Conservation (phyloP, 306 rosid genomes). For the Rosa chinensis region DNA sequence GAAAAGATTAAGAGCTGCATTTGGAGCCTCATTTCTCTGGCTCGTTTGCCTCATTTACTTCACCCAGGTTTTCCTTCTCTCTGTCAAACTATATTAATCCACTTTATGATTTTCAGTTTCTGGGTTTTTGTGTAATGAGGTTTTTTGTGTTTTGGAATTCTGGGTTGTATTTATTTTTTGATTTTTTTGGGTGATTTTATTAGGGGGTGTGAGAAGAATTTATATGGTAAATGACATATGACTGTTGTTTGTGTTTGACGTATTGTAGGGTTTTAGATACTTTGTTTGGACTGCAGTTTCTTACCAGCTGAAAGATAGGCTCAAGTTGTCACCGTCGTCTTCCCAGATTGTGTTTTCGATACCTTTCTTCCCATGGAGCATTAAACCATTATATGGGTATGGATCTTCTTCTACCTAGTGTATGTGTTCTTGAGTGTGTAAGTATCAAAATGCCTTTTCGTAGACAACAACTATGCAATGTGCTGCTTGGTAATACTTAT, state of each 20-base stretch:
- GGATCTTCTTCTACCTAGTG: slow-evolving; percentile 12
- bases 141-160: neutral
- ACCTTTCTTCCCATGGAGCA: slow-evolving; percentile 87
- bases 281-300: slow-evolving; percentile 87
- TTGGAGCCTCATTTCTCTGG: slow-evolving; percentile 77
- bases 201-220: neutral
- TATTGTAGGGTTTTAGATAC: slow-evolving; percentile 78
- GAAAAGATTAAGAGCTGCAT: slow-evolving; percentile 56
- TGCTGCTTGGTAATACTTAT: too few relatives aligned
- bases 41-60: slow-evolving; percentile 82
- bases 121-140: neutral
- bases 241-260: neutral
- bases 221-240: neutral
- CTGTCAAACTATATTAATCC: neutral
- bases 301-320: too few relatives aligned
- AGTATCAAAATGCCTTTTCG: neutral
- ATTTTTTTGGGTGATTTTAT: neutral
- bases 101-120: neutral
- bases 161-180: slow-evolving; percentile 19
- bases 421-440: neutral
- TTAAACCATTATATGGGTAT: slow-evolving; percentile 87
- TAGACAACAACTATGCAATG: too few relatives aligned
- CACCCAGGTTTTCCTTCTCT: slow-evolving; percentile 60
- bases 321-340: slow-evolving; percentile 74
- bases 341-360: slow-evolving; percentile 74